phyloP scores from a whole-genome alignment of 352 stramenopile species.

The Pythium apleroticum region DNA sequence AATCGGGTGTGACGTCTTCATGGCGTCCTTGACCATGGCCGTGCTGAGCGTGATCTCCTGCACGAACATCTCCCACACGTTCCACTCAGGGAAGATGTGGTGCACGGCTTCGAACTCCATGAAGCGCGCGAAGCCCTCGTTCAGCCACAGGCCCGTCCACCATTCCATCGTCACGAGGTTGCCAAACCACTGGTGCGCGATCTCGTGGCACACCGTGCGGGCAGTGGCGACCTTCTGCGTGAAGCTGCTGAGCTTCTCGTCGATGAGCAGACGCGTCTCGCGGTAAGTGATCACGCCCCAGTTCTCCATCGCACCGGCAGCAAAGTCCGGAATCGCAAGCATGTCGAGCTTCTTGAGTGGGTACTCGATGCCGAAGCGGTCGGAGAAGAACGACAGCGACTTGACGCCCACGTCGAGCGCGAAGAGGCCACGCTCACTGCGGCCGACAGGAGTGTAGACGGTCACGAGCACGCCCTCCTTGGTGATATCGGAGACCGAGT shows the following conservation, averaged over 20 bases:
- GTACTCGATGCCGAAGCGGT: conserved; percentile 88
- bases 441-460: conserved; percentile 95
- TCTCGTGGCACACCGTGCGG: conserved; percentile 96
- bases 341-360: conserved; percentile 98
- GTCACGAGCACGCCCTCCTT: conserved; percentile 91
- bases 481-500: conserved; percentile 90
- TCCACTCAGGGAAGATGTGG: conserved; percentile 93
- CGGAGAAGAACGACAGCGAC: conserved; percentile 68
- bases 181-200: conserved; percentile 97
- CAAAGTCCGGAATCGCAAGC: conserved; percentile 96
- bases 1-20: conserved; percentile 92
- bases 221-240: conserved; percentile 81
- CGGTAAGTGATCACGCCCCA: conserved; percentile 97
- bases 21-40: conserved; percentile 93
- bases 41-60: conserved; percentile 69
- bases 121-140: conserved; percentile 97
- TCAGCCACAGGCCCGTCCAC: conserved; percentile 96
- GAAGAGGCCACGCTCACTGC: conserved; percentile 90
- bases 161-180: conserved; percentile 99
- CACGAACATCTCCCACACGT: conserved; percentile 96
- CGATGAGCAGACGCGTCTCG: conserved; percentile 91
- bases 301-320: conserved; percentile 96
- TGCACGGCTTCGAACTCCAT: conserved; percentile 95
- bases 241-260: conserved; percentile 69
- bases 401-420: conserved; percentile 78